Conservation (phyloP, 192 early-diverging fungal genomes). For the Nowakowskiella sp. region DNA sequence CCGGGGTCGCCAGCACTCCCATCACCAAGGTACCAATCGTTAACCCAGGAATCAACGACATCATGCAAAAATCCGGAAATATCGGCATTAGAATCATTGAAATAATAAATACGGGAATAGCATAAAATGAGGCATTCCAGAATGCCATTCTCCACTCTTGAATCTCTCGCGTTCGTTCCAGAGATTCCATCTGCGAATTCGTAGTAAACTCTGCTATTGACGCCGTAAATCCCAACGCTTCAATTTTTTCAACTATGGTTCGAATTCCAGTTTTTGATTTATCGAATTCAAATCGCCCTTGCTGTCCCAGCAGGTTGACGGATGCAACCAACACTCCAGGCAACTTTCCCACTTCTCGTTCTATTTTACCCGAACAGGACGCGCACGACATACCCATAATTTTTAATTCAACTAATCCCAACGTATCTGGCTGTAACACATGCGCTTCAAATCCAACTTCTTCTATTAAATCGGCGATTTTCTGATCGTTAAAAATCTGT, state of each 20-base stretch:
- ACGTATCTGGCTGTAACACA: constrained; percentile 36
- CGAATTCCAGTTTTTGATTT: constrained; percentile 57
- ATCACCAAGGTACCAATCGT: constrained; percentile 57
- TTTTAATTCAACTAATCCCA: constrained; percentile 57
- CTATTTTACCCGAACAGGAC: constrained; percentile 70
- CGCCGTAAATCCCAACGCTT: constrained; percentile 73
- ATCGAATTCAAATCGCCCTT: constrained; percentile 65
- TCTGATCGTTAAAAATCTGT: constrained; percentile 24
- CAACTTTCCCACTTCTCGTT: constrained; percentile 52
- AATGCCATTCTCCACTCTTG: constrained; percentile 68
- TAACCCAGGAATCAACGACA: constrained; percentile 54
- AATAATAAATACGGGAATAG: constrained; percentile 74
- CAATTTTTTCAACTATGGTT: constrained; percentile 71
- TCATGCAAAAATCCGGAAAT: constrained; percentile 13
- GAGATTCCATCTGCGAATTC: constrained; percentile 80
- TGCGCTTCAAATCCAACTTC: constrained; percentile 67
- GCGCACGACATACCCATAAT: constrained; percentile 94
- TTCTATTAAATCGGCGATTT: constrained; percentile 57
- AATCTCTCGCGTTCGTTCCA: constrained; percentile 80
- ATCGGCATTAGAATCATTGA: constrained; percentile 58
- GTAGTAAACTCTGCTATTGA: constrained; percentile 52
- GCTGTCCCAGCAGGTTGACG: constrained; percentile 72
- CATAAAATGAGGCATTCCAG: constrained; percentile 56
- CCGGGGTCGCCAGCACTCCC: constrained; percentile 75
- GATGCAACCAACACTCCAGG: constrained; percentile 51